phyloP scores from a whole-genome alignment of 140 eudicot species.

The Artemisia princeps region DNA sequence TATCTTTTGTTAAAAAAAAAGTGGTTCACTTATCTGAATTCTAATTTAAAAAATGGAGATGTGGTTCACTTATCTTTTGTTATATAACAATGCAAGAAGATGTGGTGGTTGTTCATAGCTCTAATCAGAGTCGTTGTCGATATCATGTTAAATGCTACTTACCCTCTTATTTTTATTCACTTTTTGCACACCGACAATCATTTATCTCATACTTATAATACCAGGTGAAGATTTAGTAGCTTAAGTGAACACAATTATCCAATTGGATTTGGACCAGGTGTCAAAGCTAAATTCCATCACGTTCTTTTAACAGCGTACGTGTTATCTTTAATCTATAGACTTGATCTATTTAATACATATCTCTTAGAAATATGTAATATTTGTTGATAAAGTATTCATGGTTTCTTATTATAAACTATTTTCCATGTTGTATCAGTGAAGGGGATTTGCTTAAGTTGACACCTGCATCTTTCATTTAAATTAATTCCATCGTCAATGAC shows the following conservation, averaged over 20 bases:
- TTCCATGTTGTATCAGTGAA: constrained; percentile 34
- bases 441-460: constrained; percentile 45
- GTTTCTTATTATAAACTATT: not conserved
- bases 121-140: too few relatives aligned
- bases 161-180: not conserved
- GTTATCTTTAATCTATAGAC: too few relatives aligned
- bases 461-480: constrained; percentile 61
- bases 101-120: too few relatives aligned
- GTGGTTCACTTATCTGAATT: too few relatives aligned
- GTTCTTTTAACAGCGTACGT: constrained; percentile 52
- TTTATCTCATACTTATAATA: constrained; percentile 19
- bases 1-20: too few relatives aligned
- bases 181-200: not conserved
- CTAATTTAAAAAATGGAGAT: too few relatives aligned
- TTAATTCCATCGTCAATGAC: constrained; percentile 34
- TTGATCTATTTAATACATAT: constrained; percentile 1
- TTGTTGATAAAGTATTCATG: not conserved
- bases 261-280: constrained; percentile 59
- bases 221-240: constrained; percentile 62
- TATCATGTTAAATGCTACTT: too few relatives aligned
- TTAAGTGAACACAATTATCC: constrained; percentile 45
- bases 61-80: too few relatives aligned
- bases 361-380: not conserved
- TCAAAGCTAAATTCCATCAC: constrained; percentile 59
- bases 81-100: too few relatives aligned